Conservation (phyloP, 1,284 basidiomycete species). For the Vanrija pseudolonga region DNA sequence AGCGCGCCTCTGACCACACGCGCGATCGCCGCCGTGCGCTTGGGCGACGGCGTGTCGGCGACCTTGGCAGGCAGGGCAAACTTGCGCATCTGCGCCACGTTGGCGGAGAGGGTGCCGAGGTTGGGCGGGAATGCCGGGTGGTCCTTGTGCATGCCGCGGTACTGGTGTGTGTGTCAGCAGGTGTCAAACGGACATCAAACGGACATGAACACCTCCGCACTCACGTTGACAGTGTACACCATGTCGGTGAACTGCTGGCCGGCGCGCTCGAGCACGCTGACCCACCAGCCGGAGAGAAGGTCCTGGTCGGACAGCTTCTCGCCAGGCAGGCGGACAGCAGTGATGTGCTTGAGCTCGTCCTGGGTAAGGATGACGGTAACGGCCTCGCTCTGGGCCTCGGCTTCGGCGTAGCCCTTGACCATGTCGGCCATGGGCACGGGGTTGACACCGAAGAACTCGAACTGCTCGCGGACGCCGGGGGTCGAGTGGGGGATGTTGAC, state of each 20-base stretch:
- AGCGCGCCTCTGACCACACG: constrained; percentile 12
- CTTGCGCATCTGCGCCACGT: constrained; percentile 29
- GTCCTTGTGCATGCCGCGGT: constrained; percentile 20
- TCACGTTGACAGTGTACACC: constrained; percentile 26
- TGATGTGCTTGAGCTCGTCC: constrained; percentile 15
- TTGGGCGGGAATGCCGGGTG: constrained; percentile 25
- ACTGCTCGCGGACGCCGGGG: constrained; percentile 8
- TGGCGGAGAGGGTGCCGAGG: constrained; percentile 21
- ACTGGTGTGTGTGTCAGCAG: constrained; percentile 16
- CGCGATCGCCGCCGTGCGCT: constrained; percentile 8
- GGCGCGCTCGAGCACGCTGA: constrained; percentile 18
- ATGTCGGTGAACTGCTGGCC: constrained; percentile 16
- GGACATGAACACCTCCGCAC: constrained; percentile 1
- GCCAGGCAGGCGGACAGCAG: constrained; percentile 2
- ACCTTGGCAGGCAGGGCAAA: constrained; percentile 11
- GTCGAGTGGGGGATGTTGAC: constrained; percentile 13
- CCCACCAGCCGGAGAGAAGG: constrained; percentile 26
- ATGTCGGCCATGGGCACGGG: constrained; percentile 4
- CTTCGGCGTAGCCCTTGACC: constrained; percentile 11
- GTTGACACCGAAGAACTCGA: constrained; percentile 9
- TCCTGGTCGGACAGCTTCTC: constrained; percentile 20
- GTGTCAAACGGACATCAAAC: too few species aligned
- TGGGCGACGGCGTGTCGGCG: background rate
- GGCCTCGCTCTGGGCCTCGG: constrained; percentile 1
- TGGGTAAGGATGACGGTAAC: constrained; percentile 11